Conservation (phyloP, 164 flowering plant genomes). For the Annona squamosa region DNA sequence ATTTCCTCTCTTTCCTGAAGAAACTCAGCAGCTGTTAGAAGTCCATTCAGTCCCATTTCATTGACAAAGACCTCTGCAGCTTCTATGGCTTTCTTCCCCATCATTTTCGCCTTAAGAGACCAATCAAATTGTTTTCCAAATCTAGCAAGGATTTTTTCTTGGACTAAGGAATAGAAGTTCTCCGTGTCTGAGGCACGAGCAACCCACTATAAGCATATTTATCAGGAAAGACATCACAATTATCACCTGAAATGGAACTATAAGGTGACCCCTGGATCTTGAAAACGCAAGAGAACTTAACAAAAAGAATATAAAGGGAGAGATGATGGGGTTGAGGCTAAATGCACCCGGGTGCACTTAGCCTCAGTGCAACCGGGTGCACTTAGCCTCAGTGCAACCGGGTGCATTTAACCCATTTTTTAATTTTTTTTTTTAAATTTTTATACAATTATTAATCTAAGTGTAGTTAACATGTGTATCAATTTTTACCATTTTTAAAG, state of each 20-base stretch:
- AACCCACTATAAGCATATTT: constrained; percentile 2
- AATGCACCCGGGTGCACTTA: no score
- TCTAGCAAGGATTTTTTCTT: constrained; percentile 73
- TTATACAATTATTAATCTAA: no score
- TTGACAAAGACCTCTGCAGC: constrained; percentile 80
- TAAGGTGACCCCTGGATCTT: neutral
- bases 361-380: no score
- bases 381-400: no score
- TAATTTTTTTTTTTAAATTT: no score
- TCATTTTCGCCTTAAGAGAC: constrained; percentile 93
- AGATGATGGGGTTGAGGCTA: no score
- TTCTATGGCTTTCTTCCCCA: constrained; percentile 93
- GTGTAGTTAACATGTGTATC: no score
- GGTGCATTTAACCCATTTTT: no score
- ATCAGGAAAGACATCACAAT: neutral
- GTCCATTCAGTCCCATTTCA: constrained; percentile 73
- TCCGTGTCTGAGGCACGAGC: constrained; percentile 65
- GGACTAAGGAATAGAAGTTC: constrained; percentile 82
- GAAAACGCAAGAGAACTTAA: no score
- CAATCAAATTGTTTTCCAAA: constrained; percentile 78
- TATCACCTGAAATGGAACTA: neutral
- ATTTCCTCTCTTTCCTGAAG: constrained; percentile 76
- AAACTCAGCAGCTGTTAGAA: constrained; percentile 69
- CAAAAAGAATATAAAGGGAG: no score
- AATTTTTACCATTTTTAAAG: no score